Percentiles rank a stretch among this genome's conserved stretches.
phyloP scores from a whole-genome alignment of 2,329 filamentous ascomycete genomes.

The Arthroderma sp. region DNA sequence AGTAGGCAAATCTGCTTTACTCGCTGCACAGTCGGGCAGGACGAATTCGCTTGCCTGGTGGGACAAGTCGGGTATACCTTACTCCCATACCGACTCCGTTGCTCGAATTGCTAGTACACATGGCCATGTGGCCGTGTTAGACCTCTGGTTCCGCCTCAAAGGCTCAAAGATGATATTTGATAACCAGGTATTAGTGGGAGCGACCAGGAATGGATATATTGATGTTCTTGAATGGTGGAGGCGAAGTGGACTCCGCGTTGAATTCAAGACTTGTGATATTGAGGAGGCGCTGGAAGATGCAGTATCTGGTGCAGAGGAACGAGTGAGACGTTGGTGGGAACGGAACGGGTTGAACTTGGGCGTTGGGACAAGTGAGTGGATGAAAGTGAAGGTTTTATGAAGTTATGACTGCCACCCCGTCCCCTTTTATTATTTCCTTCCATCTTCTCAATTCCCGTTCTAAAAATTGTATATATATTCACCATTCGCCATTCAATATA shows the following conservation, averaged over 20 bases:
- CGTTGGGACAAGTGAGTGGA: slow-evolving; percentile 76
- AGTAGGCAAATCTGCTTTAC: slow-evolving; percentile 71
- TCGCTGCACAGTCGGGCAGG: slow-evolving; percentile 71
- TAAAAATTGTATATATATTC: too few relatives aligned
- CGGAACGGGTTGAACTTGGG: slow-evolving; percentile 69
- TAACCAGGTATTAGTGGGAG: slow-evolving; percentile 68
- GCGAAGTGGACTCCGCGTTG: slow-evolving; percentile 55
- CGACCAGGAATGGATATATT: slow-evolving; percentile 76
- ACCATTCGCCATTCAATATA: too few relatives aligned
- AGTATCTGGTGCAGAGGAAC: slow-evolving; percentile 55
- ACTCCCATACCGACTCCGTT: slow-evolving; percentile 67
- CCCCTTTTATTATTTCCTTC: not conserved
- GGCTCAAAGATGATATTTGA: slow-evolving; percentile 71
- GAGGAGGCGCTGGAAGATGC: slow-evolving; percentile 89
- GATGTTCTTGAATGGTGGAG: slow-evolving; percentile 90
- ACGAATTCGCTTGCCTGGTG: slow-evolving; percentile 73
- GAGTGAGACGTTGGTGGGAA: slow-evolving; percentile 78
- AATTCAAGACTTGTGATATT: slow-evolving; percentile 91
- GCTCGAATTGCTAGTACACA: slow-evolving; percentile 73
- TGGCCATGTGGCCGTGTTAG: slow-evolving; percentile 70
- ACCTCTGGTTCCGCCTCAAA: slow-evolving; percentile 65
- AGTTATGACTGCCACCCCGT: not conserved
- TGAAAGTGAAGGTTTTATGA: slow-evolving; percentile 62
- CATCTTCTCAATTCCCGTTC: too few relatives aligned
- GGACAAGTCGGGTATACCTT: slow-evolving; percentile 67